phyloP scores from a whole-genome alignment of 495 filamentous ascomycete species.

The Cercophora sp. region DNA sequence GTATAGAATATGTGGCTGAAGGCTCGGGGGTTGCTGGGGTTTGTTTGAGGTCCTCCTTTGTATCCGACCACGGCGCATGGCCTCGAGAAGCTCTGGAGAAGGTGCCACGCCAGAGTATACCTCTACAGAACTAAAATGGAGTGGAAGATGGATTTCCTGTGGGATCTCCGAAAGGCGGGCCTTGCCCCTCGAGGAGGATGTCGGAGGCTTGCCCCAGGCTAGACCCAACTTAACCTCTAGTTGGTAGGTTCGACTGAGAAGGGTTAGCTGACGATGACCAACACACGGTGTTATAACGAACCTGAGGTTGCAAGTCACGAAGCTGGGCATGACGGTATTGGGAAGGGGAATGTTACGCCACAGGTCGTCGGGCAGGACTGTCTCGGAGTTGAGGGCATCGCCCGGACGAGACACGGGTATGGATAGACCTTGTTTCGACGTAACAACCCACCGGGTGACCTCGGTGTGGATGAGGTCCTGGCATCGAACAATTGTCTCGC shows the following conservation, averaged over 20 bases:
- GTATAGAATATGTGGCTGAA: no score
- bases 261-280: no score
- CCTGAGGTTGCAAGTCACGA: constrained; percentile 82
- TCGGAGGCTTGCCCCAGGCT: constrained; percentile 41
- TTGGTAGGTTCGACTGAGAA: constrained; percentile 62
- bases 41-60: constrained; percentile 9
- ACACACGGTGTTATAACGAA: no score
- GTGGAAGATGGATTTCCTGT: constrained; percentile 67
- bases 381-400: constrained; percentile 61
- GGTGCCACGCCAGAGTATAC: constrained; percentile 91
- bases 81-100: constrained; percentile 67
- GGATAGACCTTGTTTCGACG: constrained; percentile 61
- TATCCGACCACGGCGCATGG: constrained; percentile 46
- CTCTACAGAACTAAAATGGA: constrained; percentile 67
- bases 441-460: constrained; percentile 61
- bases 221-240: constrained; percentile 78
- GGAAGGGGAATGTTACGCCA: constrained; percentile 72
- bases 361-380: constrained; percentile 57
- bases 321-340: constrained; percentile 78
- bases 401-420: constrained; percentile 55
- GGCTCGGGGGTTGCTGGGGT: constrained; percentile 15
- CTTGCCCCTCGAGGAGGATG: constrained; percentile 12
- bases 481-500: constrained; percentile 71
- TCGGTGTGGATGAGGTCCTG: constrained; percentile 66
- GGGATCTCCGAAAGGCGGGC: constrained; percentile 38